A percentile compares a stretch with the other conserved stretches of the same genome.
Evolutionary conservation across 805 yeast genomes (phyloP).

Genomic region (Starmera amethionina): DNA sequence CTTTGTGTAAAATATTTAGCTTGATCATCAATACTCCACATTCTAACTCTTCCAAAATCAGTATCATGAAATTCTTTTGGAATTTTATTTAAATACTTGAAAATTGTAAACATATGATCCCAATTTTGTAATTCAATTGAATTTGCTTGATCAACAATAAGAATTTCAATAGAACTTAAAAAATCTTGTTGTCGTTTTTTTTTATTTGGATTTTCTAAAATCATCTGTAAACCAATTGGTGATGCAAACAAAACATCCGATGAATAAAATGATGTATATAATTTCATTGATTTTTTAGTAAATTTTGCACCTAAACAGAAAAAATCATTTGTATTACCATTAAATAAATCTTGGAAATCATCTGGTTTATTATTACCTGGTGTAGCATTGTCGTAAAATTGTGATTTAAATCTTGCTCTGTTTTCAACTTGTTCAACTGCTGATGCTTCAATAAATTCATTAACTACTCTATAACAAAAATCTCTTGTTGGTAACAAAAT

Average conservation of each 20-base stretch:
- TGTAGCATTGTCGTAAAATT: conserved; percentile 47
- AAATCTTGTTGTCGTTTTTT: conserved; percentile 67
- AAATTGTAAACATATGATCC: conserved; percentile 66
- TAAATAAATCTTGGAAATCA: conserved; percentile 71
- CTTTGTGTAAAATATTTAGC: conserved; percentile 68
- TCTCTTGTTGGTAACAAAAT: conserved; percentile 80
- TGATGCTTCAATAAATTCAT: conserved; percentile 48
- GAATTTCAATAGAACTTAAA: conserved; percentile 77
- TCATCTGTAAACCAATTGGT: conserved; percentile 79
- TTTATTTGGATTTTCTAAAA: conserved; percentile 55
- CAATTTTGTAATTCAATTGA: conserved; percentile 88
- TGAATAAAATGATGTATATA: conserved; percentile 74
- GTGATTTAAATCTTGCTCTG: conserved; percentile 59
- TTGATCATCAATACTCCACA: conserved; percentile 87
- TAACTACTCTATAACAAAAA: conserved; percentile 60
- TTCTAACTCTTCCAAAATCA: conserved; percentile 84
- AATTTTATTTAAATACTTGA: conserved; percentile 60
- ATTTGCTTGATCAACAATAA: conserved; percentile 75
- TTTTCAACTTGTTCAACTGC: conserved; percentile 75
- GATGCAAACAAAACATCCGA: conserved; percentile 87
- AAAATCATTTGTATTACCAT: conserved; percentile 87
- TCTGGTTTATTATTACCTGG: conserved; percentile 55
- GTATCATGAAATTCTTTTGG: conserved; percentile 76
- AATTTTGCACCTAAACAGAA: conserved; percentile 87
- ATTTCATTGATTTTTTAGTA: conserved; percentile 77